Conservation (phyloP, 805 yeast genomes). For the Starmerella etchellsii region DNA sequence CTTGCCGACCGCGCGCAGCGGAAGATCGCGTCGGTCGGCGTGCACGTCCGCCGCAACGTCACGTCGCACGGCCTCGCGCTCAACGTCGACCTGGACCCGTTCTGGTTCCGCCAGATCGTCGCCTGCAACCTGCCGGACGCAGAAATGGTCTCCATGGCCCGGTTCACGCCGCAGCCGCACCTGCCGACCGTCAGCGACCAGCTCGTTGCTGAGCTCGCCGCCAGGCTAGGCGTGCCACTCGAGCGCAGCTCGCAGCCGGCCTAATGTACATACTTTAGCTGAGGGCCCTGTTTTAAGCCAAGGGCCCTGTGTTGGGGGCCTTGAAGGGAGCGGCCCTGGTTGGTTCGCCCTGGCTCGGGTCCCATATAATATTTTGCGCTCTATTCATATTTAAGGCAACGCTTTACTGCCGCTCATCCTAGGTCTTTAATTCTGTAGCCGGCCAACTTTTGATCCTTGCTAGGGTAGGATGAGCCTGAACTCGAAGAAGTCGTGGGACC, state of each 20-base stretch:
- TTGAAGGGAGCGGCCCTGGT: too few relatives aligned
- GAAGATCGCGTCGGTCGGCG: conserved; percentile 83
- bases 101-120: conserved; percentile 53
- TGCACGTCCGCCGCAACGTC: conserved; percentile 68
- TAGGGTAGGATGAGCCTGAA: conserved; percentile 43
- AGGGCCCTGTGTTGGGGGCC: too few relatives aligned
- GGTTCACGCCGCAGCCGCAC: conserved; percentile 10
- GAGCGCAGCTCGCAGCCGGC: too few relatives aligned
- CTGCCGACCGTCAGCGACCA: conserved; percentile 33
- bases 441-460: too few relatives aligned
- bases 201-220: conserved; percentile 29
- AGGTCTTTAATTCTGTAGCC: too few relatives aligned
- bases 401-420: too few relatives aligned
- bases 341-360: too few relatives aligned
- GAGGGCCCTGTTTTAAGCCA: too few relatives aligned
- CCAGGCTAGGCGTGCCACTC: conserved; percentile 1
- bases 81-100: conserved; percentile 61
- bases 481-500: conserved; percentile 92
- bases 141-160: conserved; percentile 34
- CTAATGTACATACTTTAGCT: too few relatives aligned
- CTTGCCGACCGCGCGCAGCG: conserved; percentile 26
- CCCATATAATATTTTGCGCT: too few relatives aligned
- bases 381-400: too few relatives aligned
- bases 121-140: conserved; percentile 80
- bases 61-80: conserved; percentile 85